These are phyloP conservation scores for Xylaria cubensis DNA, from an alignment of 495 filamentous ascomycete species.

Conservation along the genomic window DNA sequence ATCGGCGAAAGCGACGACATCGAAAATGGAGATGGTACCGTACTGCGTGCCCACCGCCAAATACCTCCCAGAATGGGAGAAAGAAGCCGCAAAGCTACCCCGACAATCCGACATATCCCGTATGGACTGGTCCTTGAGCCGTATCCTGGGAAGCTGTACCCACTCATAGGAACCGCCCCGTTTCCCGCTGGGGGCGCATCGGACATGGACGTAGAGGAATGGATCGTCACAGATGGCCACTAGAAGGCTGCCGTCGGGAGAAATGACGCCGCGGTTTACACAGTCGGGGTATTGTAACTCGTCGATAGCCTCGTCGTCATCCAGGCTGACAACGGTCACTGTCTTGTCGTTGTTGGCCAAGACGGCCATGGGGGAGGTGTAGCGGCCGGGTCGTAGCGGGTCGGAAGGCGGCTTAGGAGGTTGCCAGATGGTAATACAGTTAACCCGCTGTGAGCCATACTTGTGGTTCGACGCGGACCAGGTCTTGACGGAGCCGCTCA, in stretches of 20 bases:
- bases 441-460: constrained; percentile 58
- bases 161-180: constrained; percentile 45
- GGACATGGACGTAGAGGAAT: constrained; percentile 79
- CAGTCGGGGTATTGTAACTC: constrained; percentile 74
- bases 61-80: constrained; percentile 58
- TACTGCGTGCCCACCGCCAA: constrained; percentile 65
- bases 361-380: constrained; percentile 54
- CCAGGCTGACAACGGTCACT: constrained; percentile 77
- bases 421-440: constrained; percentile 64
- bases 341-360: constrained; percentile 86
- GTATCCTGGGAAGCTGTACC: constrained; percentile 48
- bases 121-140: constrained; percentile 56
- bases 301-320: constrained; percentile 57
- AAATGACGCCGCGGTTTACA: constrained; percentile 92
- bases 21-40: constrained; percentile 61
- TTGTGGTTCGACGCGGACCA: constrained; percentile 47
- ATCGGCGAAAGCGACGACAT: constrained; percentile 46
- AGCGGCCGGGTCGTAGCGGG: constrained; percentile 40
- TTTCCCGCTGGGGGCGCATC: constrained; percentile 37
- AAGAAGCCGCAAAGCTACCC: constrained; percentile 63
- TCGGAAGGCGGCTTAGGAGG: constrained; percentile 40
- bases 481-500: constrained; percentile 43
- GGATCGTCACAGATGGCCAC: constrained; percentile 86
- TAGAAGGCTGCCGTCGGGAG: constrained; percentile 82
- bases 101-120: constrained; percentile 54